A percentile compares a stretch with the other conserved stretches of the same genome.
These are phyloP conservation scores for Serpula lacrymans DNA, from an alignment of 768 basidiomycete genomes.

Conservation along the genomic window DNA sequence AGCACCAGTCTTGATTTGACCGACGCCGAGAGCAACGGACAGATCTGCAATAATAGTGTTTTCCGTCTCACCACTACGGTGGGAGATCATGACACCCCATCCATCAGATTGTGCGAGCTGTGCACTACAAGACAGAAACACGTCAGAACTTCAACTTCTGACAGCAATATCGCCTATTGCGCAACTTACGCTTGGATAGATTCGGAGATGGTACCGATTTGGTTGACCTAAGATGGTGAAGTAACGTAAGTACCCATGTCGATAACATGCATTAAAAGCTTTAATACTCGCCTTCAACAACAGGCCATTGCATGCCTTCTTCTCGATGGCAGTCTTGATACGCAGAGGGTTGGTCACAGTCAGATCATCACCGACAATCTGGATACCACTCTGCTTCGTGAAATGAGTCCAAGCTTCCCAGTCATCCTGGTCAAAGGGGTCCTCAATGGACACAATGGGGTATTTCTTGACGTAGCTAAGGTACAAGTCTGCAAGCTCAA, in stretches of 20 bases:
- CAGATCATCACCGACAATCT: conserved; percentile 95
- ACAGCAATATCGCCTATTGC: conserved; percentile 1
- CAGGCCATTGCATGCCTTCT: conserved; percentile 99
- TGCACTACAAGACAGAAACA: conserved; percentile 49
- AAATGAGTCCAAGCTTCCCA: conserved; percentile 98
- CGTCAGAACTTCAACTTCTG: conserved; percentile 1
- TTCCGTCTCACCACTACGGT: conserved; percentile 98
- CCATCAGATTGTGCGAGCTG: conserved; percentile 94
- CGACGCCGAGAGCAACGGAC: conserved; percentile 85
- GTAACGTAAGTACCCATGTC: conserved; percentile 4
- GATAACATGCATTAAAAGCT: neutral
- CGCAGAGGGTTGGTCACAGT: conserved; percentile 96
- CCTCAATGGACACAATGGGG: conserved; percentile 93
- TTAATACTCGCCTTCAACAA: conserved; percentile 72
- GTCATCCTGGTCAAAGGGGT: conserved; percentile 99
- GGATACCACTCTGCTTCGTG: conserved; percentile 73
- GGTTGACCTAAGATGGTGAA: conserved; percentile 66
- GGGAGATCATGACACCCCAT: conserved; percentile 99
- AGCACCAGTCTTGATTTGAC: conserved; percentile 99
- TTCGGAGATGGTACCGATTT: conserved; percentile 98
- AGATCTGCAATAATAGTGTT: conserved; percentile 96
- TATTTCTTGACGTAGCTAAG: conserved; percentile 84
- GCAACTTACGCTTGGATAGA: conserved; percentile 92
- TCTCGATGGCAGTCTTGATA: conserved; percentile 98
- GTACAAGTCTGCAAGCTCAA: conserved; percentile 92